Conservation (phyloP, 768 basidiomycete genomes). For the Trametes villosa region DNA sequence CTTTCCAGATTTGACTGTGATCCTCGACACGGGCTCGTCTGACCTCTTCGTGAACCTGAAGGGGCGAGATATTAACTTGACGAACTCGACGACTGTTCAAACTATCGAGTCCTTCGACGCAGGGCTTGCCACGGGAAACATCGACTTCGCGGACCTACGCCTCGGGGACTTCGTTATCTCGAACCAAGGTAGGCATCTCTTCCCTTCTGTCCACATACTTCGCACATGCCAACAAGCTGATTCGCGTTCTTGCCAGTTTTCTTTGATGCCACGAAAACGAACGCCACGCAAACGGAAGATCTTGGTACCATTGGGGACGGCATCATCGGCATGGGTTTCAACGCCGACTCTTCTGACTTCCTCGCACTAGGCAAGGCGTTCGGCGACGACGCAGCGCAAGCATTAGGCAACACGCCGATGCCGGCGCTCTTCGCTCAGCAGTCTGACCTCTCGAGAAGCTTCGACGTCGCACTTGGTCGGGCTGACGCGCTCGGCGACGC, state of each 20-base stretch:
- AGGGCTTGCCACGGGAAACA: slow-evolving; percentile 42
- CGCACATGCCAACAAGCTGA: too few species aligned
- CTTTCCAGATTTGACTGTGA: slow-evolving; percentile 37
- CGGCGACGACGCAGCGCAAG: slow-evolving; percentile 19
- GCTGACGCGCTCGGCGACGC: slow-evolving; percentile 26
- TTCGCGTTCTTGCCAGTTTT: slow-evolving; percentile 51
- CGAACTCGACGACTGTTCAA: slow-evolving; percentile 36
- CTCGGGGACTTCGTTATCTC: slow-evolving; percentile 52
- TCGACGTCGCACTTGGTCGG: slow-evolving; percentile 34
- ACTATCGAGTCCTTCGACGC: slow-evolving; percentile 44
- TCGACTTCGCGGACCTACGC: slow-evolving; percentile 41
- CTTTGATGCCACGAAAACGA: slow-evolving; percentile 36
- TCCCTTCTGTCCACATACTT: slow-evolving; percentile 42
- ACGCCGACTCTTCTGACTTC: slow-evolving; percentile 71
- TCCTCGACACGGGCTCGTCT: slow-evolving; percentile 41
- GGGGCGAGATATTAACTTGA: slow-evolving; percentile 24
- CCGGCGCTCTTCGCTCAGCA: slow-evolving; percentile 31
- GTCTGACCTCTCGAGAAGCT: slow-evolving; percentile 26
- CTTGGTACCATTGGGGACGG: slow-evolving; percentile 72
- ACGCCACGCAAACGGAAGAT: too few species aligned
- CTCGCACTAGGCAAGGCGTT: slow-evolving; percentile 9
- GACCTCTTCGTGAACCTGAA: slow-evolving; percentile 39
- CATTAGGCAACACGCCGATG: slow-evolving; percentile 27
- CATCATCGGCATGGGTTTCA: slow-evolving; percentile 80
- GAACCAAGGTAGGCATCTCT: slow-evolving; percentile 68